Percentiles rank a stretch among this genome's conserved stretches.
Evolutionary conservation across 2,329 filamentous ascomycete genomes (phyloP).

Genomic region (Penicillium hesseltinei): DNA sequence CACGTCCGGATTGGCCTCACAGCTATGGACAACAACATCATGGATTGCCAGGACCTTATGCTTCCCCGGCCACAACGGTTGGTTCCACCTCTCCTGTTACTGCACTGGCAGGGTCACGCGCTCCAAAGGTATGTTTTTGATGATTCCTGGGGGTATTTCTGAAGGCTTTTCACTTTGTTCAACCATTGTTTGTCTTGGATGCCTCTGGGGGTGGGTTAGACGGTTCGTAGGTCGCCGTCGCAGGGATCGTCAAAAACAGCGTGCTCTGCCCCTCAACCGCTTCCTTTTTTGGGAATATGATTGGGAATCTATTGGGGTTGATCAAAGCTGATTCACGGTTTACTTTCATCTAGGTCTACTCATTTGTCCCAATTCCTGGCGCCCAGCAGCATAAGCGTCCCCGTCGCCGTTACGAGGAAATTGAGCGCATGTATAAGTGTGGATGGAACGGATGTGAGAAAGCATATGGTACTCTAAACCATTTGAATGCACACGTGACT

Average conservation of each 20-base stretch:
- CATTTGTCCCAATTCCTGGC: conserved; percentile 94
- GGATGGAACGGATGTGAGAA: conserved; percentile 99
- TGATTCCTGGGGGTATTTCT: conserved; percentile 34
- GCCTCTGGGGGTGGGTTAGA: conserved; percentile 21
- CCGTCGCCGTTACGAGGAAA: conserved; percentile 91
- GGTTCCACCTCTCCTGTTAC: conserved; percentile 58
- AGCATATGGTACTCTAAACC: conserved; percentile 95
- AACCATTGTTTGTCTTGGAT: conserved; percentile 33
- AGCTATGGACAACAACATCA: conserved; percentile 48
- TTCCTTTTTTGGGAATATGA: neutral
- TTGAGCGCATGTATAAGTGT: conserved; percentile 99
- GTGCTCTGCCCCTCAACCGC: conserved; percentile 18
- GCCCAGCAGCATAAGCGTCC: conserved; percentile 97
- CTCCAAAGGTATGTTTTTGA: conserved; percentile 59
- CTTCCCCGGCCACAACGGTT: conserved; percentile 56
- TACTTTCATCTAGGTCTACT: conserved; percentile 70
- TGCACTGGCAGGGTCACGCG: conserved; percentile 59
- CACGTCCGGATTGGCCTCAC: conserved; percentile 48
- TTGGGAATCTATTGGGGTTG: conserved; percentile 3
- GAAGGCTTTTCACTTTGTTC: conserved; percentile 28
- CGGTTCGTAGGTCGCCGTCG: conserved; percentile 7
- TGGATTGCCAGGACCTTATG: conserved; percentile 50
- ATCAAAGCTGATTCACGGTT: conserved; percentile 19
- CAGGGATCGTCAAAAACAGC: conserved; percentile 27
- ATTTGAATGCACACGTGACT: conserved; percentile 95